These are phyloP conservation scores for Marasmius sp. DNA, from an alignment of 1,284 basidiomycete species.

Conservation along the genomic window DNA sequence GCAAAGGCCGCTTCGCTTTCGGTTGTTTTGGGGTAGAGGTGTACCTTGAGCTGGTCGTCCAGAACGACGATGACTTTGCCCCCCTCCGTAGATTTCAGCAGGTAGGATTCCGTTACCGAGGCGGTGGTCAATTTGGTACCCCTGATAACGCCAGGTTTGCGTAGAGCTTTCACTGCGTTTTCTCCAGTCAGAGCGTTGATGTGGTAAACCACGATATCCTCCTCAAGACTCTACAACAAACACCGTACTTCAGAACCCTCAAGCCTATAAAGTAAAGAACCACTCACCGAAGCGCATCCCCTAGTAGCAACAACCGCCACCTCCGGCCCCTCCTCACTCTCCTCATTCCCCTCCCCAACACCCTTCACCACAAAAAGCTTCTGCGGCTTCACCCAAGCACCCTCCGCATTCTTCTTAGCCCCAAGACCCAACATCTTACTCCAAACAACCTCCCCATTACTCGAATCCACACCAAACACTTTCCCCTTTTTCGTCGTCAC, in stretches of 20 bases:
- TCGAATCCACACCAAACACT: conserved; percentile 81
- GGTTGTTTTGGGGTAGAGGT: conserved; percentile 63
- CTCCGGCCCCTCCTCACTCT: conserved; percentile 36
- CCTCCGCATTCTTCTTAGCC: conserved; percentile 52
- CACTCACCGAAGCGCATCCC: conserved; percentile 57
- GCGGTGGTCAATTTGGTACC: conserved; percentile 62
- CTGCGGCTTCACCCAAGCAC: conserved; percentile 51
- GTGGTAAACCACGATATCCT: conserved; percentile 76
- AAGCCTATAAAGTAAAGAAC: conserved; percentile 4
- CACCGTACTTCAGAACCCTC: conserved; percentile 5
- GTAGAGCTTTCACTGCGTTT: conserved; percentile 34
- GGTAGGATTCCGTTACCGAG: conserved; percentile 56
- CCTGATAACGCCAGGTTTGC: conserved; percentile 39
- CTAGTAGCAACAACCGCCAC: conserved; percentile 64
- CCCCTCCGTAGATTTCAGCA: conserved; percentile 41
- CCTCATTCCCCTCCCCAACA: conserved; percentile 45
- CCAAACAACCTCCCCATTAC: conserved; percentile 78
- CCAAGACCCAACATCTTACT: conserved; percentile 67
- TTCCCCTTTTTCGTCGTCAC: conserved; percentile 74
- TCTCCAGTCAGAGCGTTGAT: conserved; percentile 78
- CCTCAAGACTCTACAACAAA: conserved; percentile 40
- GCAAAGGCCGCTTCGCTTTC: conserved; percentile 42
- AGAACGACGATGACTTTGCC: conserved; percentile 58
- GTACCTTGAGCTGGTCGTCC: conserved; percentile 69
- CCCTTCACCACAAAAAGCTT: conserved; percentile 57